phyloP scores from a whole-genome alignment of 2,329 filamentous ascomycete genomes.

The Atkinsonella hypoxylon region DNA sequence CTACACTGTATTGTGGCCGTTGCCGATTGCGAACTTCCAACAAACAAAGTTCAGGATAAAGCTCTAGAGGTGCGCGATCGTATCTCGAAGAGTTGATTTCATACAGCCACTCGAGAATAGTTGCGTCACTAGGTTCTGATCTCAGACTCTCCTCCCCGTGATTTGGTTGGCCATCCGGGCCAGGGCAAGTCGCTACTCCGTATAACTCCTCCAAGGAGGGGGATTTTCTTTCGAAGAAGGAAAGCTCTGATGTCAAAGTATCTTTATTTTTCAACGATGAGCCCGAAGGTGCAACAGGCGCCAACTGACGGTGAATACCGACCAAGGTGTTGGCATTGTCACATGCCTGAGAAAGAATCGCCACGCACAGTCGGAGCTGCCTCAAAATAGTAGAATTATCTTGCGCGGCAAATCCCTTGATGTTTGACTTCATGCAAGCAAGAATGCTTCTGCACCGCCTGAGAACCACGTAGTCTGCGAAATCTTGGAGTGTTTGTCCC shows the following conservation, averaged over 20 bases:
- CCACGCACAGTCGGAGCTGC: neutral
- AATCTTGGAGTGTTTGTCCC: neutral
- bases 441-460: neutral
- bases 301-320: neutral
- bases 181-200: no score
- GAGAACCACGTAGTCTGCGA: neutral
- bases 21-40: slow-evolving; percentile 11
- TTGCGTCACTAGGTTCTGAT: neutral
- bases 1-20: slow-evolving; percentile 11
- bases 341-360: neutral
- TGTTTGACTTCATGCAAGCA: no score
- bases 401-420: neutral
- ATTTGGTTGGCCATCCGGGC: neutral
- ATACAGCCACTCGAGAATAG: neutral
- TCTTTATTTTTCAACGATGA: neutral
- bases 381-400: no score
- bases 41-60: slow-evolving; percentile 14
- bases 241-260: neutral
- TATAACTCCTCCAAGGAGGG: neutral
- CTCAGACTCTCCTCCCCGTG: neutral
- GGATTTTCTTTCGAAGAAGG: neutral
- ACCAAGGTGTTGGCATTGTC: neutral
- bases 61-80: slow-evolving; percentile 17
- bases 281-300: neutral
- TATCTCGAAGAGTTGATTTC: slow-evolving; percentile 12